Conservation (phyloP, 331 rosid species). For the Malus hybrid region DNA sequence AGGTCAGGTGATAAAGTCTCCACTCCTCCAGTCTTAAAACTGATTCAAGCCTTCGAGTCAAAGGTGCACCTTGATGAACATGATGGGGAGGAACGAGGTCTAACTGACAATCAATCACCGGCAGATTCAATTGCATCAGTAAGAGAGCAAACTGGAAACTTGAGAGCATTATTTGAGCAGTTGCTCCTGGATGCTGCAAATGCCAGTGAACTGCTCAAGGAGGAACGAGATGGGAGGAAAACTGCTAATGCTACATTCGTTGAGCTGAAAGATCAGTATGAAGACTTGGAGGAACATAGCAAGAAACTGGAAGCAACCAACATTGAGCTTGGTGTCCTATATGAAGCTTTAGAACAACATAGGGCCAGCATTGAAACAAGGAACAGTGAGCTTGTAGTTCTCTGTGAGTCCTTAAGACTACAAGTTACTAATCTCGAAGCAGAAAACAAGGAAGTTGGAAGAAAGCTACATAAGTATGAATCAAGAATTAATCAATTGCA, state of each 20-base stretch:
- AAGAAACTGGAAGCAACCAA: conserved; percentile 55
- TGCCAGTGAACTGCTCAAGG: conserved; percentile 44
- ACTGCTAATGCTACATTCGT: conserved; percentile 25
- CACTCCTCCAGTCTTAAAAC: conserved; percentile 54
- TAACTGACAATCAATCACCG: conserved; percentile 31
- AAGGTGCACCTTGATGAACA: conserved; percentile 52
- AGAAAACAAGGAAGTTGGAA: conserved; percentile 42
- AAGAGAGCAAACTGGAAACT: conserved; percentile 43
- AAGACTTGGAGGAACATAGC: conserved; percentile 53
- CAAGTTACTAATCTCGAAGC: conserved; percentile 33
- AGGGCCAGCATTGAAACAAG: conserved; percentile 40
- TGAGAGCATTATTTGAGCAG: conserved; percentile 49
- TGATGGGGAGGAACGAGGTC: conserved; percentile 34
- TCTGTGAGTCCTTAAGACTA: conserved; percentile 41
- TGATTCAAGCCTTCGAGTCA: conserved; percentile 81
- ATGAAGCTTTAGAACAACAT: conserved; percentile 53
- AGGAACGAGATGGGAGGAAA: conserved; percentile 48
- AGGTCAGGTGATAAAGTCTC: conserved; percentile 37
- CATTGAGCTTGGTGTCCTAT: conserved; percentile 67
- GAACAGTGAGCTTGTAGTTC: conserved; percentile 46
- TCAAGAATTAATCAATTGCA: conserved; percentile 49
- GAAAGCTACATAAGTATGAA: conserved; percentile 47
- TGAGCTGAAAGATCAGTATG: conserved; percentile 42
- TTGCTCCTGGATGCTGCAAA: conserved; percentile 44
- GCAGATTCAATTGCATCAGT: conserved; percentile 33